A percentile compares a stretch with the other conserved stretches of the same genome.
phyloP scores from a whole-genome alignment of 257 asterid genomes.

The Solanum etuberosum region DNA sequence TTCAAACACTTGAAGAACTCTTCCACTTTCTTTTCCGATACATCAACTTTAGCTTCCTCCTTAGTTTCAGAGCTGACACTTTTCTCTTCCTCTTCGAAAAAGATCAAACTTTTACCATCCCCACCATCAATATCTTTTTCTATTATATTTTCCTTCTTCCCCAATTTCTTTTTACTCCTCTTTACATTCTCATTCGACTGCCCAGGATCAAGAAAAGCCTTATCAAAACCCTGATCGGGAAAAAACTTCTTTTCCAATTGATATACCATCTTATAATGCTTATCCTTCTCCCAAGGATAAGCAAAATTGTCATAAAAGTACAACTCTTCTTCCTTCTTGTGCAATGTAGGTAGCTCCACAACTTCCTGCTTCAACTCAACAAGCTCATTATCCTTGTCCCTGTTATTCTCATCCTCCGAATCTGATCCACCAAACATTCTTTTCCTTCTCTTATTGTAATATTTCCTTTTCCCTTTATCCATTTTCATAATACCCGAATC shows the following conservation, averaged over 20 bases:
- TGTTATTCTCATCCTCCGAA: conserved; percentile 41
- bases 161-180: conserved; percentile 16
- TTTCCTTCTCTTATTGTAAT: conserved; percentile 67
- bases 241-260: conserved; percentile 91
- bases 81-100: conserved; percentile 40
- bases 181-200: conserved; percentile 18
- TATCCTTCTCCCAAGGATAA: conserved; percentile 94
- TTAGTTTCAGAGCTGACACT: conserved; percentile 7
- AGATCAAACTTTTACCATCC: conserved; percentile 45
- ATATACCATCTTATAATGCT: conserved; percentile 94
- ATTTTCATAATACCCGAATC: not conserved
- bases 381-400: conserved; percentile 29
- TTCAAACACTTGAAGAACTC: conserved; percentile 95
- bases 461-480: conserved; percentile 70
- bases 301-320: conserved; percentile 76
- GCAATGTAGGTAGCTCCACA: conserved; percentile 70
- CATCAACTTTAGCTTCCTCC: conserved; percentile 29
- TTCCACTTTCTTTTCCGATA: conserved; percentile 84
- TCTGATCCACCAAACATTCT: conserved; percentile 92
- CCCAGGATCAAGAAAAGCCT: conserved; percentile 84
- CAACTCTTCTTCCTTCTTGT: conserved; percentile 79
- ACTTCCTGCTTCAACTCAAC: conserved; percentile 83
- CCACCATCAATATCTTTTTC: not conserved
- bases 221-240: conserved; percentile 90
- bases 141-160: not conserved